Percentiles rank a stretch among this genome's conserved stretches.
phyloP scores from a whole-genome alignment of 2,329 filamentous ascomycete species.

The Colletotrichum destructivum region DNA sequence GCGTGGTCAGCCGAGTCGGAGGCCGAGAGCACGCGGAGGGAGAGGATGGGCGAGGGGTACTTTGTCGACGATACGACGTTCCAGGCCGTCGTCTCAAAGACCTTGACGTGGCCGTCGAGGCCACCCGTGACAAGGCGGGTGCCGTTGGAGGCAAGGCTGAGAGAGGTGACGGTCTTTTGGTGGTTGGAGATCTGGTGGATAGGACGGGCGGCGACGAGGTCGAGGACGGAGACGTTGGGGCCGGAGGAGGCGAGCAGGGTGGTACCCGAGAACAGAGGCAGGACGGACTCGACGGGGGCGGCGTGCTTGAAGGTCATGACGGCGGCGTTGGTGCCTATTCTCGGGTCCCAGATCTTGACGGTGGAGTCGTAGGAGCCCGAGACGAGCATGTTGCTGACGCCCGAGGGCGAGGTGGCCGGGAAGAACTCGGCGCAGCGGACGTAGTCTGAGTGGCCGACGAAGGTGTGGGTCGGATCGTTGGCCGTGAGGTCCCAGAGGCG shows the following conservation, averaged over 20 bases:
- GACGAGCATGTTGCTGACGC: constrained; percentile 81
- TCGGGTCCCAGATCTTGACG: constrained; percentile 93
- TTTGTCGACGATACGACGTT: constrained; percentile 96
- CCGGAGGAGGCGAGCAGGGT: constrained; percentile 88
- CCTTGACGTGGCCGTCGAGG: constrained; percentile 95
- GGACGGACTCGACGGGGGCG: constrained; percentile 89
- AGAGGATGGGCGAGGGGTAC: constrained; percentile 92
- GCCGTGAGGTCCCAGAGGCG: constrained; percentile 93
- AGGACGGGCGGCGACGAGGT: constrained; percentile 91
- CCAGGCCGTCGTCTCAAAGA: constrained; percentile 95
- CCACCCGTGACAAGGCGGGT: constrained; percentile 88
- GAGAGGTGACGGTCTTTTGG: constrained; percentile 95
- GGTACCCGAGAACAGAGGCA: constrained; percentile 89
- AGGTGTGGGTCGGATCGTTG: constrained; percentile 81
- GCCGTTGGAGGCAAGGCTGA: constrained; percentile 86
- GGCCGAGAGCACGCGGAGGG: constrained; percentile 78
- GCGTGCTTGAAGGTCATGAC: constrained; percentile 97
- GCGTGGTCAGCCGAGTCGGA: constrained; percentile 49
- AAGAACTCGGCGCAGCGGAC: constrained; percentile 91
- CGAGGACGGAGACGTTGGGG: constrained; percentile 90
- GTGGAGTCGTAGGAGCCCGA: constrained; percentile 97
- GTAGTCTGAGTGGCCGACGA: constrained; percentile 92
- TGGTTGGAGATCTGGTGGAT: constrained; percentile 92
- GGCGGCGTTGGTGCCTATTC: constrained; percentile 74
- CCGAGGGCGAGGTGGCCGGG: constrained; percentile 62